Evolutionary conservation across 2,329 filamentous ascomycete genomes (phyloP).

Genomic region (Biscogniauxia sp.): DNA sequence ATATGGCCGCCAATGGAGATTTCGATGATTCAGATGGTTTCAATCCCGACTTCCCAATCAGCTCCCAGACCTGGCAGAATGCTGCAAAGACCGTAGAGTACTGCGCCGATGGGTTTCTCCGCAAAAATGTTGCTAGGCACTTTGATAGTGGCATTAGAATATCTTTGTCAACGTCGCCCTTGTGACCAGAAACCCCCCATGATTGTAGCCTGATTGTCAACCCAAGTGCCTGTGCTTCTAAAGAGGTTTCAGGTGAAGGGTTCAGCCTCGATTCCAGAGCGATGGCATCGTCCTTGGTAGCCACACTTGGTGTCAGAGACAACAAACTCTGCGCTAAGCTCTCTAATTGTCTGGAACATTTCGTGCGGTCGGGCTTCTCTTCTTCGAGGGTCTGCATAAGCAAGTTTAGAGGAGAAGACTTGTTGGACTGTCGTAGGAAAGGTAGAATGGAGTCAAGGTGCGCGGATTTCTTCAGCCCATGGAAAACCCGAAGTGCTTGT

Average conservation of each 20-base stretch:
- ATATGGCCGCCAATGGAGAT: slow-evolving; percentile 46
- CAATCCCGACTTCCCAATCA: slow-evolving; percentile 36
- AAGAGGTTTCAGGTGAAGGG: slow-evolving; percentile 54
- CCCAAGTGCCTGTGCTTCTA: slow-evolving; percentile 64
- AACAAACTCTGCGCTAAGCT: slow-evolving; percentile 63
- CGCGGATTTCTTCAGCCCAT: slow-evolving; percentile 56
- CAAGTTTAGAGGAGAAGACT: slow-evolving; percentile 58
- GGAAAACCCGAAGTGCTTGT: slow-evolving; percentile 62
- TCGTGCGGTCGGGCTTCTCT: slow-evolving; percentile 47
- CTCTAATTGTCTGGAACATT: slow-evolving; percentile 65
- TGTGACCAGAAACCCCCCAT: slow-evolving; percentile 63
- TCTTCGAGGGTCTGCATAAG: slow-evolving; percentile 47
- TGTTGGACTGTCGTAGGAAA: slow-evolving; percentile 50
- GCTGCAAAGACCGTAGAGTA: slow-evolving; percentile 40
- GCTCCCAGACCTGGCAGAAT: slow-evolving; percentile 37
- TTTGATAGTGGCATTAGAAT: slow-evolving; percentile 63
- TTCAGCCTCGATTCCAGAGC: slow-evolving; percentile 54
- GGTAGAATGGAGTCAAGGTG: slow-evolving; percentile 57
- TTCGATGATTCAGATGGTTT: slow-evolving; percentile 37
- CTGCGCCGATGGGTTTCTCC: slow-evolving; percentile 43
- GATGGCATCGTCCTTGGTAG: slow-evolving; percentile 57
- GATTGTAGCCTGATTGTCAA: slow-evolving; percentile 60
- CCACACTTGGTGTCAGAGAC: slow-evolving; percentile 65
- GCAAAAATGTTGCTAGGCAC: slow-evolving; percentile 59
- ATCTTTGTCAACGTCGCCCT: slow-evolving; percentile 60